These are phyloP conservation scores for Cucumis melo DNA, from an alignment of 306 rosid species.

Conservation along the genomic window DNA sequence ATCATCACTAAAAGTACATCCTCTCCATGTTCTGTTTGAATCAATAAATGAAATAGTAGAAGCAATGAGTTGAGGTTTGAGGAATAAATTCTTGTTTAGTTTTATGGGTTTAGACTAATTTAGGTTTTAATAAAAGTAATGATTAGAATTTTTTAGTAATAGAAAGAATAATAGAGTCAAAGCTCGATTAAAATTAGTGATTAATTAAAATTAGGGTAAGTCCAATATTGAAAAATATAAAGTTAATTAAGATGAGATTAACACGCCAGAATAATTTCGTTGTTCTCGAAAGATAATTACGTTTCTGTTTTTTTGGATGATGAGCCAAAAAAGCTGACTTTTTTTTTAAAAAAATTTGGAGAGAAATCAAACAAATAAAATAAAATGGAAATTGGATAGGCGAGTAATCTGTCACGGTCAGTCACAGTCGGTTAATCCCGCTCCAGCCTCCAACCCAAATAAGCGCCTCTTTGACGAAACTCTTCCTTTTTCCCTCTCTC, in stretches of 20 bases:
- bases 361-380: not conserved
- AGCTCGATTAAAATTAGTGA: no score
- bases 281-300: not conserved
- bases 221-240: not conserved
- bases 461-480: conserved; percentile 5
- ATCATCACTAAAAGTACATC: no score
- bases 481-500: not conserved
- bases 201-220: no score
- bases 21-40: no score
- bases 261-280: no score
- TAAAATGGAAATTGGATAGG: not conserved
- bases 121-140: no score
- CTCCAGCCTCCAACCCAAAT: not conserved
- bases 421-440: conserved; percentile 2
- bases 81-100: no score
- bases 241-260: not conserved
- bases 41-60: no score
- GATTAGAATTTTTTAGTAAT: no score
- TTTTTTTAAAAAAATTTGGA: not conserved
- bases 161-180: no score
- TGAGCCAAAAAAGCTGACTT: not conserved
- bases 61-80: no score
- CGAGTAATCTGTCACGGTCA: not conserved
- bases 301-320: not conserved
- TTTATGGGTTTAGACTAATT: no score